Evolutionary conservation across 805 yeast species (phyloP), one percentile per base, ranked within the genome.

Genomic region (Metschnikowia peoriensis): DNA sequence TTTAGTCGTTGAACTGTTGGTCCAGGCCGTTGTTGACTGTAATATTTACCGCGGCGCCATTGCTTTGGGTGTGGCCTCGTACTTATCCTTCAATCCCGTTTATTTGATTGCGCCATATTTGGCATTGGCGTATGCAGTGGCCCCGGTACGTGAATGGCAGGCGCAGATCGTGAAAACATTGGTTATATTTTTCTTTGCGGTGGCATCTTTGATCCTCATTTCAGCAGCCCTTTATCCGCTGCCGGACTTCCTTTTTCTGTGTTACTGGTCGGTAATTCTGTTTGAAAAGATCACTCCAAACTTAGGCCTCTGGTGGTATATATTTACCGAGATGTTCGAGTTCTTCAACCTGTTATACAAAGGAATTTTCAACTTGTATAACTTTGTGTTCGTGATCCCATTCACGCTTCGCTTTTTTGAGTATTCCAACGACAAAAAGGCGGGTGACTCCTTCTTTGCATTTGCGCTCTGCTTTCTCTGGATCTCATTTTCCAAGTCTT

Each of bases 271-370:
- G 4, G 69, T 80, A 6, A 63, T 89, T 6, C 72, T 74, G 27
- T 85, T 89, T 61, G 77, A 77, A 38, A 92, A 89, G 57, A 82
- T 91, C 55, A 77, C 85, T 6, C 99, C 99, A 28, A 94, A 94
- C 69, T 68, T 94, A 58, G 99, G 99, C 0, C 74, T 94, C 17
- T 94, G 99, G 99, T 94, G 99, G 99, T 94, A 94, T 72, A 84
- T 92, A 62, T 94, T 94, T 75, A 88, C 93, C 41, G 99, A 94
- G 69, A 88, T 94, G 83, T 94, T 94, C 70, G 94, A 87, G 50
- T 88, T 84, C 65, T 94, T 93, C 76, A 79, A 86, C 29, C 84
- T 89, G 17, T 91, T 94, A 63, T 94, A 88, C 75, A 72, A 85
- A 39, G 84, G 90, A 10, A 85, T 91, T 17, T 94, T 92, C 82